Evolutionary conservation across 1,284 basidiomycete species (phyloP).

Genomic region (Cystobasidiaceae sp.): DNA sequence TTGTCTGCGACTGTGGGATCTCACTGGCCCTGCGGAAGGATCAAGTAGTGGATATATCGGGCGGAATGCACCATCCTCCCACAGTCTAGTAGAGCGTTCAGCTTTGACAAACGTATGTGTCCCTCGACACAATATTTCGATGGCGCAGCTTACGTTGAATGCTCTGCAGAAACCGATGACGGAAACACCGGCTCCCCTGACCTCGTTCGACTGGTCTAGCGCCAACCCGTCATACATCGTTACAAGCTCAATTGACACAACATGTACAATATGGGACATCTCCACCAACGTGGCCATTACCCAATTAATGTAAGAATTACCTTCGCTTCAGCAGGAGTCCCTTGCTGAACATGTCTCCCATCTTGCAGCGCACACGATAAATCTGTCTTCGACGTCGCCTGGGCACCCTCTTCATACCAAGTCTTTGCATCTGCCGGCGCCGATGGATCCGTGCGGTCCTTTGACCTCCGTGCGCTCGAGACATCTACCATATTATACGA

Average conservation of each 20-base stretch:
- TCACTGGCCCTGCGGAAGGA: slow-evolving; percentile 57
- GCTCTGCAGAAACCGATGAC: slow-evolving; percentile 70
- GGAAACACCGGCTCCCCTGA: slow-evolving; percentile 77
- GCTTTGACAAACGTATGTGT: slow-evolving; percentile 70
- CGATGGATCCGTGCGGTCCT: slow-evolving; percentile 91
- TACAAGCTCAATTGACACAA: slow-evolving; percentile 83
- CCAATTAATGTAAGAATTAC: slow-evolving; percentile 53
- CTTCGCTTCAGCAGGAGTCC: not conserved
- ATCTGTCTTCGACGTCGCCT: slow-evolving; percentile 59
- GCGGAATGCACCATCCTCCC: slow-evolving; percentile 16
- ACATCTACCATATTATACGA: slow-evolving; percentile 99
- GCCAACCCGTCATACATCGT: slow-evolving; percentile 80
- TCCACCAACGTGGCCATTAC: slow-evolving; percentile 92
- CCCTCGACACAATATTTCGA: not conserved
- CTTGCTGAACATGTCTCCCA: not conserved
- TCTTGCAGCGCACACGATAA: slow-evolving; percentile 89
- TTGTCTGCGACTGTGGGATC: slow-evolving; percentile 78
- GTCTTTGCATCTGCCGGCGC: slow-evolving; percentile 98
- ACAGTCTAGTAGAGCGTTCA: slow-evolving; percentile 46
- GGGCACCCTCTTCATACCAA: slow-evolving; percentile 96
- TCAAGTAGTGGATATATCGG: slow-evolving; percentile 48
- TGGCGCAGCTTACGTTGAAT: not conserved
- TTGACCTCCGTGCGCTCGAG: slow-evolving; percentile 90
- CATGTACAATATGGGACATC: slow-evolving; percentile 70
- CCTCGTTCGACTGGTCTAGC: slow-evolving; percentile 93